Conservation (phyloP, 768 basidiomycete species). For the Trametes cingulata region DNA sequence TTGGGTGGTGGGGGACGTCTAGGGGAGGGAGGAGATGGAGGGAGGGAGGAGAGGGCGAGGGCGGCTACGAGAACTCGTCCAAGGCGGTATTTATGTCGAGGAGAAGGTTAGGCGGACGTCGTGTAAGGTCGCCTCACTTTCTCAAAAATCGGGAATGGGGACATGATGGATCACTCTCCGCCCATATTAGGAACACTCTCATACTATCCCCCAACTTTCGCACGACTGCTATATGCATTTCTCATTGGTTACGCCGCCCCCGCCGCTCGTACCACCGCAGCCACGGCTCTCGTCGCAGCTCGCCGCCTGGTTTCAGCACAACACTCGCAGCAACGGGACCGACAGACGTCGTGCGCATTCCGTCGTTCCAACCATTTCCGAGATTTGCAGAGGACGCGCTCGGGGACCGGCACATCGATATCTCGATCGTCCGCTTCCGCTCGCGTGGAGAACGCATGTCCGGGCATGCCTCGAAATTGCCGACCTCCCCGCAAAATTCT, state of each 20-base stretch:
- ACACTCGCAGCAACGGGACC: background rate
- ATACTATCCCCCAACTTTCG: conserved; percentile 22
- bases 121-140: conserved; percentile 30
- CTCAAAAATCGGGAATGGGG: conserved; percentile 27
- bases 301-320: background rate
- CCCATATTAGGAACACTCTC: conserved; percentile 8
- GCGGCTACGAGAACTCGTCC: background rate
- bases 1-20: conserved; percentile 13
- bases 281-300: background rate
- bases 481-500: background rate
- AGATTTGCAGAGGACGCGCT: background rate
- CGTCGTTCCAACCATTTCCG: background rate
- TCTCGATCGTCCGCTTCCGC: conserved; percentile 5
- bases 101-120: conserved; percentile 20
- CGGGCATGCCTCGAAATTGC: background rate
- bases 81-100: conserved; percentile 25
- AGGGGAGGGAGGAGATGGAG: conserved; percentile 11
- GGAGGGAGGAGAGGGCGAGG: conserved; percentile 13
- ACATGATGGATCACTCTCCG: conserved; percentile 14
- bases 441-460: conserved; percentile 11
- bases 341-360: background rate
- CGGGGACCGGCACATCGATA: conserved; percentile 2
- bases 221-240: conserved; percentile 11
- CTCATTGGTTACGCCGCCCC: background rate
- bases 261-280: conserved; percentile 14